Conservation (phyloP, 1,284 basidiomycete species). For the Sanghuangporus sanghuang region DNA sequence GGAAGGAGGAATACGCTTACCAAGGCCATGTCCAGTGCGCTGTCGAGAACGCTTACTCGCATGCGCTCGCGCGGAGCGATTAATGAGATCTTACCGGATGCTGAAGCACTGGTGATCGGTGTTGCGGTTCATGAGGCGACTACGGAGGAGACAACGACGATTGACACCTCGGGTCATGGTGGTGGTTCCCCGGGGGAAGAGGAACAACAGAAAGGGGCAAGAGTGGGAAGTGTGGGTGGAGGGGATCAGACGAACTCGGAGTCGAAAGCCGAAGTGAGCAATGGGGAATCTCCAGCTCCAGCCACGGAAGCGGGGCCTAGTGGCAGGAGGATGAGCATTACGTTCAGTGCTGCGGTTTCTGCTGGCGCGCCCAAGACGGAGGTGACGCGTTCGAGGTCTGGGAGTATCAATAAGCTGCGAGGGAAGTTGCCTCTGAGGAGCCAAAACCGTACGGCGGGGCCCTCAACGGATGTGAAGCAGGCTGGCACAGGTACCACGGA, state of each 20-base stretch:
- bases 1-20: constrained; percentile 15
- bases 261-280: background rate
- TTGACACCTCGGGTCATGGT: background rate
- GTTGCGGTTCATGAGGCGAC: constrained; percentile 11
- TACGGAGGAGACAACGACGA: background rate
- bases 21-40: constrained; percentile 10
- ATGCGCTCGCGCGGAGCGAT: constrained; percentile 8
- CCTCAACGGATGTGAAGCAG: background rate
- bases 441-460: background rate
- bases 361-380: background rate
- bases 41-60: constrained; percentile 3
- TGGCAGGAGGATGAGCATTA: constrained; percentile 4
- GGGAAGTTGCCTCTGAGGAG: background rate
- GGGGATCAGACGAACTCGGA: background rate
- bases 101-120: constrained; percentile 9
- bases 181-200: background rate
- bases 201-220: background rate
- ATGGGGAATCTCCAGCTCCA: background rate
- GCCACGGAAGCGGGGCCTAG: background rate
- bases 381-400: background rate
- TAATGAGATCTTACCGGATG: background rate
- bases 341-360: background rate
- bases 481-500: background rate
- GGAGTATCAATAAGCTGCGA: constrained; percentile 5
- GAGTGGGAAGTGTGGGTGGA: background rate